Percentiles rank a stretch among this genome's conserved stretches.
Conservation (phyloP, 768 basidiomycete species). For the Tricholoma hemisulphureum region DNA sequence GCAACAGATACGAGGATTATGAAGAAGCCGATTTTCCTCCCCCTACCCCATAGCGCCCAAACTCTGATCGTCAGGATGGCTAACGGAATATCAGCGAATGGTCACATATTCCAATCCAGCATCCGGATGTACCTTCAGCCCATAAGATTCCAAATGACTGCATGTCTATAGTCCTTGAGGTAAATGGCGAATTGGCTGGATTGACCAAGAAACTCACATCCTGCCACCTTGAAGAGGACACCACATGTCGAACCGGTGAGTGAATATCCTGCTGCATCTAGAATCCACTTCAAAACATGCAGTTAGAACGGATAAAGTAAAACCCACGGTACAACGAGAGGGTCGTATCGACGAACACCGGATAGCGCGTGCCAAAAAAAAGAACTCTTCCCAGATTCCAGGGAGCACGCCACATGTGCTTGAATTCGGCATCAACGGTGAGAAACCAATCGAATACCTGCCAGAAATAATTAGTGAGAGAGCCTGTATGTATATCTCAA, state of each 20-base stretch:
- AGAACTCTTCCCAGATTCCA: background rate
- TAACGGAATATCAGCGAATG: background rate
- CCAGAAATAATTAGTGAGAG: background rate
- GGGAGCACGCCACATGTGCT: background rate
- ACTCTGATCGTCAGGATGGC: constrained; percentile 1
- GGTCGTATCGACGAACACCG: background rate
- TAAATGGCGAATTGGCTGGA: too few species aligned
- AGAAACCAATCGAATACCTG: constrained; percentile 3
- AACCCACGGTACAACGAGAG: background rate
- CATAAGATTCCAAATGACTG: background rate
- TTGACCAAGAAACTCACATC: background rate
- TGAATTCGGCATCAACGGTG: background rate
- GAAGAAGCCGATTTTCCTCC: background rate
- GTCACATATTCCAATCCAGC: background rate
- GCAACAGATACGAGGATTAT: background rate
- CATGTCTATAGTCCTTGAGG: background rate
- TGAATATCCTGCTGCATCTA: background rate
- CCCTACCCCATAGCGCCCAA: constrained; percentile 2
- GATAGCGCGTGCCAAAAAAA: background rate
- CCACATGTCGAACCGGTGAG: background rate
- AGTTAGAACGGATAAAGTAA: background rate
- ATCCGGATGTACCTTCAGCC: background rate
- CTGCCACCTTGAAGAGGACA: background rate
- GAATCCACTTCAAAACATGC: background rate
- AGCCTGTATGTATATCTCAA: background rate